These are phyloP conservation scores for Mycena venus DNA, from an alignment of 768 basidiomycete species.

Conservation along the genomic window DNA sequence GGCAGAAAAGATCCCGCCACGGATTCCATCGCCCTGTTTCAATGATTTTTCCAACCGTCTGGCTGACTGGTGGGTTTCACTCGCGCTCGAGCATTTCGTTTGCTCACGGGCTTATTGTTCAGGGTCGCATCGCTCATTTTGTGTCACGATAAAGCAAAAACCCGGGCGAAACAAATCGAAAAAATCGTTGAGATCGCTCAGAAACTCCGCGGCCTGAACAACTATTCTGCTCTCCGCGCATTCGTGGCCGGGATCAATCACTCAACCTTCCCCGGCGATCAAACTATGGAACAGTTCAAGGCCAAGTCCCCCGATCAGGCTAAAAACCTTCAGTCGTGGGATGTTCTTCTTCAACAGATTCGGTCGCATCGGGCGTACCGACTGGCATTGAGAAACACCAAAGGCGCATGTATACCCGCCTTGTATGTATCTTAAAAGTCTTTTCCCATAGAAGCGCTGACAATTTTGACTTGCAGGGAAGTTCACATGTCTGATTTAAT, in stretches of 20 bases:
- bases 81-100: not conserved
- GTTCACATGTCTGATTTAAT: conserved; percentile 93
- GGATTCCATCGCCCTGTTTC: conserved; percentile 81
- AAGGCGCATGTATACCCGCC: conserved; percentile 90
- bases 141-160: conserved; percentile 83
- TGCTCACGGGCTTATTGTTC: conserved; percentile 10
- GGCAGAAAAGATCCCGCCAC: conserved; percentile 73
- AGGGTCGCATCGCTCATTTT: conserved; percentile 95
- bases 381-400: conserved; percentile 86
- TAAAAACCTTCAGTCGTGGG: conserved; percentile 86
- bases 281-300: conserved; percentile 82
- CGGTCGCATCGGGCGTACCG: conserved; percentile 94
- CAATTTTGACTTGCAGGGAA: conserved; percentile 68
- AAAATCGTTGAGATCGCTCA: conserved; percentile 90
- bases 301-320: conserved; percentile 73
- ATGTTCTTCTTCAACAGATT: conserved; percentile 84
- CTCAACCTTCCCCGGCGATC: conserved; percentile 82
- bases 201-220: conserved; percentile 85
- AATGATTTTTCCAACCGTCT: conserved; percentile 86
- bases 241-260: conserved; percentile 95
- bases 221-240: conserved; percentile 93
- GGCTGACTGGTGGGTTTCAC: conserved; percentile 76
- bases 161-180: conserved; percentile 86
- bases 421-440: conserved; percentile 68
- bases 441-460: not conserved